phyloP scores from a whole-genome alignment of 176 grass and related monocot species.

The Carex parvula region DNA sequence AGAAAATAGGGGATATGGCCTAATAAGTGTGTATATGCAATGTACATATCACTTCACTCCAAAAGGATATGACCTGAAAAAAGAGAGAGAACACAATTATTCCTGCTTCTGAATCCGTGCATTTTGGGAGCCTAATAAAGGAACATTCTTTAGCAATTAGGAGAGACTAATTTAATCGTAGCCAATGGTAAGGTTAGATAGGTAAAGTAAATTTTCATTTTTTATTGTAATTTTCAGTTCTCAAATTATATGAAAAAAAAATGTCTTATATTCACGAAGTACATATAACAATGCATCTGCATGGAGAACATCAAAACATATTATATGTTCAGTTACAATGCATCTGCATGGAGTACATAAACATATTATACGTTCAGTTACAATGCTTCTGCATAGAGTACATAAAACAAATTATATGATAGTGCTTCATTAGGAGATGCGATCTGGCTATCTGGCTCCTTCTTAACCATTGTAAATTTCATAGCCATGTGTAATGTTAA shows the following conservation, averaged over 20 bases:
- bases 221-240: neutral
- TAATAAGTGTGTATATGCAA: neutral
- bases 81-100: conserved; percentile 3
- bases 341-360: no score
- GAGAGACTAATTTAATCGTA: neutral
- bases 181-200: neutral
- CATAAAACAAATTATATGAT: neutral
- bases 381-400: neutral
- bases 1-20: neutral
- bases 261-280: neutral
- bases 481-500: neutral
- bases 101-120: neutral
- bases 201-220: neutral
- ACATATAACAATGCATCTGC: neutral
- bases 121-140: neutral
- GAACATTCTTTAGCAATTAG: neutral
- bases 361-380: neutral
- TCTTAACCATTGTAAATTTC: neutral
- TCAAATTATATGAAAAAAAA: neutral
- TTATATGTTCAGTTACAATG: no score
- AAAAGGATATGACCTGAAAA: conserved; percentile 94
- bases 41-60: neutral
- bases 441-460: neutral
- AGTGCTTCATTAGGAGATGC: neutral
- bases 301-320: no score